Conservation (phyloP, 441 rosid species). For the California macrophylla region DNA sequence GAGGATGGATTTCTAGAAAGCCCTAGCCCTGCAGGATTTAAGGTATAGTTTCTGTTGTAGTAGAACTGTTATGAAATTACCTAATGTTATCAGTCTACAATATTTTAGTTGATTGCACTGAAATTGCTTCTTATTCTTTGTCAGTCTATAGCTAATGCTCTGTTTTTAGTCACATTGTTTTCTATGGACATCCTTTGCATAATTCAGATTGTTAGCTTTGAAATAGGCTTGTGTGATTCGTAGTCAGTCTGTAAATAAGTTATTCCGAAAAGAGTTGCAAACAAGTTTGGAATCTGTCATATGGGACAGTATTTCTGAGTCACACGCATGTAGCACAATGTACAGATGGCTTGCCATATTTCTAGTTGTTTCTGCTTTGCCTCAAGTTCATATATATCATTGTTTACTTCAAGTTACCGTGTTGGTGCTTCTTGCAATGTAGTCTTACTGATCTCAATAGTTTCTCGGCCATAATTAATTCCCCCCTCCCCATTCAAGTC, state of each 20-base stretch:
- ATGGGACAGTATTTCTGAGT: not conserved
- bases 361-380: not conserved
- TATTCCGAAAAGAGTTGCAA: not conserved
- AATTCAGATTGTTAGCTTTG: not conserved
- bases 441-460: not conserved
- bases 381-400: not conserved
- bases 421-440: not conserved
- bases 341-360: not conserved
- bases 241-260: not conserved
- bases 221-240: not conserved
- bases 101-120: not conserved
- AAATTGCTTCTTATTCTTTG: not conserved
- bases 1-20: constrained; percentile 98
- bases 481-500: not conserved
- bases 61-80: not conserved
- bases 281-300: not conserved
- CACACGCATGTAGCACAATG: not conserved
- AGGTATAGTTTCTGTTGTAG: constrained; percentile 42
- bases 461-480: not conserved
- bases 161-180: not conserved
- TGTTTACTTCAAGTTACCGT: not conserved
- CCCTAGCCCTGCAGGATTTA: constrained; percentile 80
- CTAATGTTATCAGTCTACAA: not conserved
- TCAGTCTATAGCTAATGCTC: not conserved
- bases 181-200: not conserved